Conservation (phyloP, 2,329 filamentous ascomycete genomes). For the Emergomyces africanus region DNA sequence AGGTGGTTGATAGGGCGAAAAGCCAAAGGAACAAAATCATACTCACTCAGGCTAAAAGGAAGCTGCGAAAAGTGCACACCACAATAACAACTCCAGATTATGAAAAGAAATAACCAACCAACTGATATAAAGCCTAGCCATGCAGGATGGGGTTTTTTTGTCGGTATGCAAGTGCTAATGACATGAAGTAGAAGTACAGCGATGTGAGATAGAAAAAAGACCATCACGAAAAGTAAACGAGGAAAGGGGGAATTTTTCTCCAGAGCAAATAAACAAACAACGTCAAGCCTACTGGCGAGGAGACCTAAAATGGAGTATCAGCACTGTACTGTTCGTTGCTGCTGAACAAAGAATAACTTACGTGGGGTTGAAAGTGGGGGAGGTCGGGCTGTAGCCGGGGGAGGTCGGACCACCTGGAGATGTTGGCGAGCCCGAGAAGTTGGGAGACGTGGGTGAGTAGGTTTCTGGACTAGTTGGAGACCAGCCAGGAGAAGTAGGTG, state of each 20-base stretch:
- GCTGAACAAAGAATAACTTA: constrained; percentile 16
- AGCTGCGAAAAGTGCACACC: constrained; percentile 9
- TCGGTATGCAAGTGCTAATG: constrained; percentile 20
- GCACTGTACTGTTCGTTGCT: not conserved
- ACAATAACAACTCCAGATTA: constrained; percentile 17
- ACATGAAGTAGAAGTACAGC: constrained; percentile 27
- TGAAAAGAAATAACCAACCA: constrained; percentile 28
- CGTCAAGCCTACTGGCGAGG: constrained; percentile 26
- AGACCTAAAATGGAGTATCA: constrained; percentile 17
- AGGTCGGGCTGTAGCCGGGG: constrained; percentile 33
- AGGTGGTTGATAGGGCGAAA: constrained; percentile 3
- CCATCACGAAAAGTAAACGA: constrained; percentile 3
- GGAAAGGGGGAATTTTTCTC: not conserved
- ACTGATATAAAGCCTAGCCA: constrained; percentile 20
- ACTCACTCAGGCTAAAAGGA: constrained; percentile 10
- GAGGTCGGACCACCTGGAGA: constrained; percentile 29
- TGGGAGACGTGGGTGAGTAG: constrained; percentile 39
- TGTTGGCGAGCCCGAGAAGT: constrained; percentile 34
- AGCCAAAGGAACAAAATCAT: not conserved
- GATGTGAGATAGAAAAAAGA: constrained; percentile 14
- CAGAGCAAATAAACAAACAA: not conserved
- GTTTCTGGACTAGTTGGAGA: constrained; percentile 35
- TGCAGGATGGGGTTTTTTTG: constrained; percentile 23
- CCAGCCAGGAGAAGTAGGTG: constrained; percentile 42
- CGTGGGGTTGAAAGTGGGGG: constrained; percentile 32